Conservation (phyloP, 129 eudicot genomes). For the Chrysanthemum seticuspe region DNA sequence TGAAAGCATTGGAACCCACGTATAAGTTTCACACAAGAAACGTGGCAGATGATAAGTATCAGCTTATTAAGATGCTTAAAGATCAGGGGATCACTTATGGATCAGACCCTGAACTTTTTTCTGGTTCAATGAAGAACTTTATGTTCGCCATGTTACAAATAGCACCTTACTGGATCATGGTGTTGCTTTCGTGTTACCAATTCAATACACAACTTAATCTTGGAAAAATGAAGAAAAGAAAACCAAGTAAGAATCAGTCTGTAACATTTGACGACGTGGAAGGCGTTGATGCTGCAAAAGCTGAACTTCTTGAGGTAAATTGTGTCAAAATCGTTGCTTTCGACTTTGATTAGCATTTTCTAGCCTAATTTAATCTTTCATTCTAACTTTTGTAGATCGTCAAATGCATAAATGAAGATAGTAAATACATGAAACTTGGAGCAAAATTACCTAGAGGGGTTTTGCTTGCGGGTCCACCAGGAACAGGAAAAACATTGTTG, state of each 20-base stretch:
- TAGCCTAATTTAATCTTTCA: neutral
- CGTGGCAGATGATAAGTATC: conserved; percentile 31
- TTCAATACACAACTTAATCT: conserved; percentile 18
- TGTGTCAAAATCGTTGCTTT: neutral
- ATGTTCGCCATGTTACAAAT: conserved; percentile 21
- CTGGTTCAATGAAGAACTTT: conserved; percentile 20
- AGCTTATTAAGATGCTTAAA: conserved; percentile 32
- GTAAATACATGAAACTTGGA: conserved; percentile 45
- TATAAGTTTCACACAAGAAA: conserved; percentile 35
- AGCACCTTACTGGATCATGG: conserved; percentile 41
- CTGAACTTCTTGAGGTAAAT: conserved; percentile 42
- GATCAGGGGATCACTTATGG: conserved; percentile 41
- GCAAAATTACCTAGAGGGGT: conserved; percentile 40
- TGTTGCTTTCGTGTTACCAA: conserved; percentile 31
- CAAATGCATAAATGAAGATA: conserved; percentile 45
- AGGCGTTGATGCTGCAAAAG: conserved; percentile 40
- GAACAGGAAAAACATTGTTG: conserved; percentile 56
- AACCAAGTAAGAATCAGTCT: conserved; percentile 33
- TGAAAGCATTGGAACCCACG: conserved; percentile 22
- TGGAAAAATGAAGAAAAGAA: conserved; percentile 32
- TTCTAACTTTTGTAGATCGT: conserved; percentile 42
- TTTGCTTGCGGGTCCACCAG: conserved; percentile 58
- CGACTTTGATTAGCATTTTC: neutral
- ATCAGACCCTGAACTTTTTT: conserved; percentile 33
- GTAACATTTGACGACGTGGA: conserved; percentile 44